Conservation (phyloP, 352 stramenopile genomes). For the Phytophthora ohioensis region DNA sequence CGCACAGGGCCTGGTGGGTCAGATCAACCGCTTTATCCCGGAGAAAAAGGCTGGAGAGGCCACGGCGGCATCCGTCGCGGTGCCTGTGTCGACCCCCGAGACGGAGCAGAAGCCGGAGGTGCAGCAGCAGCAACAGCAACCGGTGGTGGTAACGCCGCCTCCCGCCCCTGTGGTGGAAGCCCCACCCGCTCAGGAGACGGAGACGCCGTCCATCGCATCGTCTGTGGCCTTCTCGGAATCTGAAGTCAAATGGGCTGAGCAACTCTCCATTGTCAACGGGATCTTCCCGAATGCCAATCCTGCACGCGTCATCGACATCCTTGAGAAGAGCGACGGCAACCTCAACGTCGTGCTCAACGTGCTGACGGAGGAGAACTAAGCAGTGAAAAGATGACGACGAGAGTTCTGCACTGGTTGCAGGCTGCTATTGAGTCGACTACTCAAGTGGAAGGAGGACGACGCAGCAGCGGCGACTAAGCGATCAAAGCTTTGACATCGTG, state of each 20-base stretch:
- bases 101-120: slow-evolving; percentile 23
- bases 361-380: slow-evolving; percentile 70
- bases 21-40: slow-evolving; percentile 71
- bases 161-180: slow-evolving; percentile 16
- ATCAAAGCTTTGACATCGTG: neutral
- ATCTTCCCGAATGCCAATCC: slow-evolving; percentile 72
- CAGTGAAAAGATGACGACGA: neutral
- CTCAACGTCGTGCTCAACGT: slow-evolving; percentile 81
- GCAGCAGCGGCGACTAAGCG: neutral
- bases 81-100: slow-evolving; percentile 15
- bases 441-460: slow-evolving; percentile 11
- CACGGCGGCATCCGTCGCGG: slow-evolving; percentile 13
- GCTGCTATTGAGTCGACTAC: neutral
- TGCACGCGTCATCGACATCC: slow-evolving; percentile 56
- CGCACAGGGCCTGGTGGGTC: slow-evolving; percentile 65
- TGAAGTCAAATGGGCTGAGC: slow-evolving; percentile 78
- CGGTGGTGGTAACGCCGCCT: slow-evolving; percentile 4
- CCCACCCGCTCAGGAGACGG: slow-evolving; percentile 32
- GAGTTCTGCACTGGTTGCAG: slow-evolving; percentile 1
- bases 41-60: slow-evolving; percentile 57
- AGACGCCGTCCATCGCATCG: slow-evolving; percentile 31
- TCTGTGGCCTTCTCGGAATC: slow-evolving; percentile 61
- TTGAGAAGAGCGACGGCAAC: slow-evolving; percentile 73
- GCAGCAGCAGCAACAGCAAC: slow-evolving; percentile 7
- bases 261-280: slow-evolving; percentile 66